phyloP scores from a whole-genome alignment of 1,139 yeast genomes.

The Dujonia santamariae region DNA sequence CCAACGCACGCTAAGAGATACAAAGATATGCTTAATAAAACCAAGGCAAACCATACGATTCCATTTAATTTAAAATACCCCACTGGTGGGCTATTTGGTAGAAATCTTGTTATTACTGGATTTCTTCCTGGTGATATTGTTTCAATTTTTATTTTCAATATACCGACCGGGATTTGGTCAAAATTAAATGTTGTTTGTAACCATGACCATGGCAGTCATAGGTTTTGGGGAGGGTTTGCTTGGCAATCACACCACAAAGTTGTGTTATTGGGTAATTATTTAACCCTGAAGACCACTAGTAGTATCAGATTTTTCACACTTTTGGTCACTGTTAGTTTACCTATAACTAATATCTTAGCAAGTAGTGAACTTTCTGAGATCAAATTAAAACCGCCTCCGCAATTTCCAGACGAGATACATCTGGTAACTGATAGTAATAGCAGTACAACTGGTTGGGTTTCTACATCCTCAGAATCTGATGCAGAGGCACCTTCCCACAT shows the following conservation, averaged over 20 bases:
- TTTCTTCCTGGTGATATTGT: constrained; percentile 51
- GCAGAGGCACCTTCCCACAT: background rate
- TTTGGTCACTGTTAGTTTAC: constrained; percentile 59
- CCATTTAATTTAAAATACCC: constrained; percentile 51
- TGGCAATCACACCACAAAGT: constrained; percentile 79
- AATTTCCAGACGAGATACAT: background rate
- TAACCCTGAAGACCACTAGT: constrained; percentile 47
- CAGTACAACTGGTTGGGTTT: too few relatives aligned
- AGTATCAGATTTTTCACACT: constrained; percentile 58
- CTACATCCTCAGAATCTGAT: constrained; percentile 3
- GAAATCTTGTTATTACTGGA: constrained; percentile 60
- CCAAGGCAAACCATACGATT: constrained; percentile 16
- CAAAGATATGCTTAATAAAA: too few relatives aligned
- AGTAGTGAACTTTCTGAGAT: constrained; percentile 38
- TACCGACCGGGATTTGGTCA: constrained; percentile 64
- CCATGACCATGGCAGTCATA: constrained; percentile 53
- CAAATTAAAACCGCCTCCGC: background rate
- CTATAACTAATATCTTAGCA: constrained; percentile 58
- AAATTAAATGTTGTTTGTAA: constrained; percentile 55
- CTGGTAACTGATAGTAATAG: constrained; percentile 3
- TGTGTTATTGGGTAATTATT: constrained; percentile 49
- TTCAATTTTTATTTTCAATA: constrained; percentile 56
- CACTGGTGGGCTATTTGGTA: constrained; percentile 62
- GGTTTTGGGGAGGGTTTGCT: constrained; percentile 65
- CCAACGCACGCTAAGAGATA: constrained; percentile 16